Evolutionary conservation across 495 filamentous ascomycete species (phyloP).

Genomic region (Jackrogersella minutella): DNA sequence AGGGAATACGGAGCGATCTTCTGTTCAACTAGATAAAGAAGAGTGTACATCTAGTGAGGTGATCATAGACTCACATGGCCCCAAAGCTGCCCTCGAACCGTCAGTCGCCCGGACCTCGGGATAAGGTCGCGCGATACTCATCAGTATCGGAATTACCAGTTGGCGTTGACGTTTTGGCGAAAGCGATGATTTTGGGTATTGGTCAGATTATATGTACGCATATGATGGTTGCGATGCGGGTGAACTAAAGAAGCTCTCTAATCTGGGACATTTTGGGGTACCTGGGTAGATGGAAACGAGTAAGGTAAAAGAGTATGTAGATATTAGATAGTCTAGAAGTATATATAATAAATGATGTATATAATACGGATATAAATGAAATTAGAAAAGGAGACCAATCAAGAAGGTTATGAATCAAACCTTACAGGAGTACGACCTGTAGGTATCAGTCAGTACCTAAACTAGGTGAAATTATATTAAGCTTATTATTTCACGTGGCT

Average conservation of each 20-base stretch:
- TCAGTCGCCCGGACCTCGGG: not conserved
- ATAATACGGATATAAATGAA: not conserved
- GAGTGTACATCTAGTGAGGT: slow-evolving; percentile 12
- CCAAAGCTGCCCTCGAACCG: not conserved
- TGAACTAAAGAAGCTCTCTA: slow-evolving; percentile 7
- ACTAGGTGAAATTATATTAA: too few species aligned
- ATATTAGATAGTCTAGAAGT: not conserved
- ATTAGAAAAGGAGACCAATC: not conserved
- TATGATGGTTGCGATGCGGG: not conserved
- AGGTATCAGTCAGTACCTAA: too few species aligned
- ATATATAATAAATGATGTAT: not conserved
- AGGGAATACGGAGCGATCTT: not conserved
- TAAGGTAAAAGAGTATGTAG: not conserved
- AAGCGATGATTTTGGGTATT: not conserved
- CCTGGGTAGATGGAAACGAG: not conserved
- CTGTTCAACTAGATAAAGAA: slow-evolving; percentile 8
- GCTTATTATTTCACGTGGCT: not conserved
- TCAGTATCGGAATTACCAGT: not conserved
- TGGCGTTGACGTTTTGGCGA: slow-evolving; percentile 8
- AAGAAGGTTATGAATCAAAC: too few species aligned
- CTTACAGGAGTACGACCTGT: too few species aligned
- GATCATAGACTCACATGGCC: not conserved
- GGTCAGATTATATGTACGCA: not conserved
- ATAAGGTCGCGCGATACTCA: not conserved
- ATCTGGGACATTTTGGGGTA: not conserved